Evolutionary conservation across 768 basidiomycete species (phyloP).

Genomic region (Lyophyllum atratum): DNA sequence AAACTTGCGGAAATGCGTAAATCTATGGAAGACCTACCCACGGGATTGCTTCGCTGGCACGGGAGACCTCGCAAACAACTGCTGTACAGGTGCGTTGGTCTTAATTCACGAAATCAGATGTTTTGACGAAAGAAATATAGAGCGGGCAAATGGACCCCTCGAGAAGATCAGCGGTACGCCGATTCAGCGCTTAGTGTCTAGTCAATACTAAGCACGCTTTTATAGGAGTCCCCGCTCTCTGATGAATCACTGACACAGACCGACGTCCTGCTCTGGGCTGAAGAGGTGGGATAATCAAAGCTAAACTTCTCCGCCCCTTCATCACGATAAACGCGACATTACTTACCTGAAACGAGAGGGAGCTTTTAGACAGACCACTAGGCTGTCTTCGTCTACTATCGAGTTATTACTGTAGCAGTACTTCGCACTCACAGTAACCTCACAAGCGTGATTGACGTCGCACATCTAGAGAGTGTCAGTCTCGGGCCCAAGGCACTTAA

Average conservation of each 20-base stretch:
- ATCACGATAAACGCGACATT: too few relatives aligned
- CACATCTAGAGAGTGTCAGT: too few relatives aligned
- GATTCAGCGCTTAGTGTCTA: background rate
- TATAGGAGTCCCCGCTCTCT: background rate
- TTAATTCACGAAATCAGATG: background rate
- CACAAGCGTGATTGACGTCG: too few relatives aligned
- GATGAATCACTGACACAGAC: constrained; percentile 24
- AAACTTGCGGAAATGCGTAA: constrained; percentile 59
- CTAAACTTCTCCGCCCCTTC: background rate
- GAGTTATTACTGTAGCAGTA: too few relatives aligned
- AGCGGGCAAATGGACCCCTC: background rate
- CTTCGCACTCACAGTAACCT: too few relatives aligned
- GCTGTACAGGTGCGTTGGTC: background rate
- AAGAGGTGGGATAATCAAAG: constrained; percentile 34
- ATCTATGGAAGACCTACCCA: constrained; percentile 23
- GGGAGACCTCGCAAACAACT: background rate
- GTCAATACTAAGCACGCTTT: background rate
- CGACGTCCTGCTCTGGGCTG: constrained; percentile 62
- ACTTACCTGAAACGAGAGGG: too few relatives aligned
- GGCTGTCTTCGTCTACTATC: too few relatives aligned
- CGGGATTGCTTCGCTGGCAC: background rate
- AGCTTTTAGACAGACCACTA: too few relatives aligned
- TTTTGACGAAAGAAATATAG: background rate
- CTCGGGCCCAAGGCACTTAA: too few relatives aligned
- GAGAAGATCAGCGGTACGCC: background rate